Evolutionary conservation across 345 rosid genomes (phyloP), one percentile per base, ranked within the genome.

Genomic region (Chamaenerion angustifolium): DNA sequence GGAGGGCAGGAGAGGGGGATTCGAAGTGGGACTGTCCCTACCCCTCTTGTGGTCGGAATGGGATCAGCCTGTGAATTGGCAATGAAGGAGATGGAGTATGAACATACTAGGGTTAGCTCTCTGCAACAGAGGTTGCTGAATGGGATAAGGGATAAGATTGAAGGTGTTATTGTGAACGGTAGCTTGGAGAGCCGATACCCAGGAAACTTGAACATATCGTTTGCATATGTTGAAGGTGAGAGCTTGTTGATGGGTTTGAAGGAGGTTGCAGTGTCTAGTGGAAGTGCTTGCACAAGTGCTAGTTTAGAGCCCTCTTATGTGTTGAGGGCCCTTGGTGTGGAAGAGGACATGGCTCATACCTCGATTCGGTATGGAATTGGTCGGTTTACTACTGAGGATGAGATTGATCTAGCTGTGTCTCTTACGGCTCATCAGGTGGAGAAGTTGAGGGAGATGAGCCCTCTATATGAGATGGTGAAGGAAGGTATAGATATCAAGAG

Each of bases 1-100:
- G 98, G 98, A 31, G 98, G 98, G 16, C 98, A 92, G 65, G 98
- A 92, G 86, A 82, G 98, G 51, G 98, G 98, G 25, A 81, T 87
- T 45, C 62, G 98, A 59, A 84, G 98, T 41, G 98, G 98, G 16
- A 92, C 98, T 0, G 78, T 81, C 54, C 79, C 96, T 4, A 77
- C 98, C 9, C 96, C 94, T 0, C 75, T 87, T 4, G 84, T 76
- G 31, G 94, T 92, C 11, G 96, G 98, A 17, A 75, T 92, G 64
- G 98, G 95, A 0, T 77, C 89, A 0, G 98, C 98, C 0, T 92
- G 95, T 68, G 95, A 92, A 35, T 48, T 87, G 51, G 96, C 95
- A 0, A 72, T 71, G 71, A 84, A 78, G 66, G 98, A 92, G 70
- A 92, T 87, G 95, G 79, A 71, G 35, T 92, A 92, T 50, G 98